A percentile compares a stretch with the other conserved stretches of the same genome.
Evolutionary conservation across 208 protist genomes (phyloP).

Genomic region (Trypanosoma lewisi): DNA sequence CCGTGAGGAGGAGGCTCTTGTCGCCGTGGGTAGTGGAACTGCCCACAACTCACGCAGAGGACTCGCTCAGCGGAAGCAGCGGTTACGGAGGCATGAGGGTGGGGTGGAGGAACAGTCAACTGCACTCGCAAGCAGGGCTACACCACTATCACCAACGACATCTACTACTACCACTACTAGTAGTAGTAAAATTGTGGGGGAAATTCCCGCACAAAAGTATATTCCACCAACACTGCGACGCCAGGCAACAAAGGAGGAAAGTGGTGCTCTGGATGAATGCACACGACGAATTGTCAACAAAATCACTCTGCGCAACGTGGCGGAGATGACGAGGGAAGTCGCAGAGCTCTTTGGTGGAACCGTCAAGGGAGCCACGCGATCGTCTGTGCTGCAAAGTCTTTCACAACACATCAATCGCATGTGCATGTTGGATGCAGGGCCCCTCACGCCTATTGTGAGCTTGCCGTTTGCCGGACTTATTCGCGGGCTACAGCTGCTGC

Average conservation of each 20-base stretch:
- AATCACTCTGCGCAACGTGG: constrained; percentile 76
- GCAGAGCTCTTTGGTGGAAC: constrained; percentile 37
- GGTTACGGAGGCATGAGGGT: not conserved
- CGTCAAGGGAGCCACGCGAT: constrained; percentile 44
- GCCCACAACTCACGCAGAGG: not conserved
- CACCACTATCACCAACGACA: not conserved
- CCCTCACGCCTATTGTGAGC: constrained; percentile 49
- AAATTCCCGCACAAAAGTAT: constrained; percentile 5
- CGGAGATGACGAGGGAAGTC: constrained; percentile 57
- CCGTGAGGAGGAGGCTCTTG: not conserved
- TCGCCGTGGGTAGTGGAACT: not conserved
- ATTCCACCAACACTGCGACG: constrained; percentile 19
- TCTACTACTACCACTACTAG: not conserved
- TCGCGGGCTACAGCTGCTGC: constrained; percentile 70
- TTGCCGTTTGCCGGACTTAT: constrained; percentile 76
- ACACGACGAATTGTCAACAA: constrained; percentile 70
- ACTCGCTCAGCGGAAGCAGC: not conserved
- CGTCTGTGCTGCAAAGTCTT: constrained; percentile 49
- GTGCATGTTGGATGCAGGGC: constrained; percentile 53
- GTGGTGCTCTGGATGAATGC: constrained; percentile 30
- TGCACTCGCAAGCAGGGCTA: not conserved
- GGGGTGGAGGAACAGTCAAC: not conserved
- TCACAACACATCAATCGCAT: constrained; percentile 52
- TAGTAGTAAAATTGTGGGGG: not conserved
- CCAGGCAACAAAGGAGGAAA: not conserved